Percentiles rank a stretch among this genome's conserved stretches.
phyloP scores from a whole-genome alignment of 1,284 basidiomycete species.

The Melampsora larici-populina region DNA sequence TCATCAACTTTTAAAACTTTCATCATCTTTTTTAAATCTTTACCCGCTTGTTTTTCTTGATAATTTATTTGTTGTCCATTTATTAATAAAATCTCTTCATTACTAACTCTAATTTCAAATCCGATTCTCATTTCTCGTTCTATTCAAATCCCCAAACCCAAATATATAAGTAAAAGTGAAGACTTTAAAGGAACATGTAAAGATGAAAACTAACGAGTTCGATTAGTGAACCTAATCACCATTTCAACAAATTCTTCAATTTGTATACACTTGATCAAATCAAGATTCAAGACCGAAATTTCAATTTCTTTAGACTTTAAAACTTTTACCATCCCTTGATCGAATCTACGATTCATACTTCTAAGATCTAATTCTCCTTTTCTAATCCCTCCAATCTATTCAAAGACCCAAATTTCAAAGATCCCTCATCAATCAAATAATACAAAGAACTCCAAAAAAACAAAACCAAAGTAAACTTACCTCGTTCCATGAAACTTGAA shows the following conservation, averaged over 20 bases:
- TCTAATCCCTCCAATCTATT: slow-evolving; percentile 1
- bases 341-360: not conserved
- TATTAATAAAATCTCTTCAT: not conserved
- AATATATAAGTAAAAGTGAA: not conserved
- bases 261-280: not conserved
- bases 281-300: not conserved
- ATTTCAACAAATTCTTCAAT: slow-evolving; percentile 1
- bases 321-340: not conserved
- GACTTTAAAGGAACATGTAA: not conserved
- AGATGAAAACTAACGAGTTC: not conserved
- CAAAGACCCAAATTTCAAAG: not conserved
- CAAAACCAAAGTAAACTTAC: not conserved
- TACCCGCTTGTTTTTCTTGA: not conserved
- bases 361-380: not conserved
- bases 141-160: not conserved
- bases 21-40: not conserved
- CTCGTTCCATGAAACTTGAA: not conserved
- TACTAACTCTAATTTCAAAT: not conserved
- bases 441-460: not conserved
- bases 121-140: not conserved
- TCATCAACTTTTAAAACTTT: not conserved
- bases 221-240: not conserved
- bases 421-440: not conserved
- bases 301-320: not conserved
- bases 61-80: not conserved